Conservation (phyloP, 1,284 basidiomycete genomes). For the Sparassis latifolia region DNA sequence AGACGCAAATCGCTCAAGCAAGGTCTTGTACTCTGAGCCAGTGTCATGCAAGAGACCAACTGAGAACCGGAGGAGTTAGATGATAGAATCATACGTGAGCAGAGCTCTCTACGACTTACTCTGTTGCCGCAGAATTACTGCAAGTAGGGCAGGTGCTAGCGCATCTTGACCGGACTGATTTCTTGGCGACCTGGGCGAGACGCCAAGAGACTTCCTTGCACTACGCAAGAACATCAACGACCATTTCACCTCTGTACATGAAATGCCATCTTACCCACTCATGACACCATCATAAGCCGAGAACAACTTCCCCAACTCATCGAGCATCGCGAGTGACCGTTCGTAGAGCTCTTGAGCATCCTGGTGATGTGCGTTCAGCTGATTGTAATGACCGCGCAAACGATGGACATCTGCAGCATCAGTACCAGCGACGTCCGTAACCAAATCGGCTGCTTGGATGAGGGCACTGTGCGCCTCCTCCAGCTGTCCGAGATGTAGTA, state of each 20-base stretch:
- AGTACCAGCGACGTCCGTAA: conserved; percentile 39
- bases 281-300: conserved; percentile 39
- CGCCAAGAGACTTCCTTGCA: conserved; percentile 37
- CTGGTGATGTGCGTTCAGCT: conserved; percentile 39
- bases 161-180: conserved; percentile 37
- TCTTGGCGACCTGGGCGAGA: conserved; percentile 23
- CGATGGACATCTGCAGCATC: conserved; percentile 61
- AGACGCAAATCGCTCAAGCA: conserved; percentile 54
- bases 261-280: conserved; percentile 31
- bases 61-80: conserved; percentile 22
- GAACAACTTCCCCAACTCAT: conserved; percentile 51
- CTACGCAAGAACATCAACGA: conserved; percentile 22
- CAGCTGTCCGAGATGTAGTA: conserved; percentile 53
- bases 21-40: conserved; percentile 45
- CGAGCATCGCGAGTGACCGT: conserved; percentile 47
- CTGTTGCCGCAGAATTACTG: conserved; percentile 65
- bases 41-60: conserved; percentile 72
- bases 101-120: conserved; percentile 40
- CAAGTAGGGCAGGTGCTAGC: conserved; percentile 62
- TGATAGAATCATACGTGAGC: neutral
- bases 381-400: conserved; percentile 54
- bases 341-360: conserved; percentile 48
- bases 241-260: conserved; percentile 1
- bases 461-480: conserved; percentile 50
- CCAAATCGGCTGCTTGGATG: conserved; percentile 40